These are phyloP conservation scores for Chernovozyma aurita DNA, from an alignment of 1,139 yeast species.

Conservation along the genomic window DNA sequence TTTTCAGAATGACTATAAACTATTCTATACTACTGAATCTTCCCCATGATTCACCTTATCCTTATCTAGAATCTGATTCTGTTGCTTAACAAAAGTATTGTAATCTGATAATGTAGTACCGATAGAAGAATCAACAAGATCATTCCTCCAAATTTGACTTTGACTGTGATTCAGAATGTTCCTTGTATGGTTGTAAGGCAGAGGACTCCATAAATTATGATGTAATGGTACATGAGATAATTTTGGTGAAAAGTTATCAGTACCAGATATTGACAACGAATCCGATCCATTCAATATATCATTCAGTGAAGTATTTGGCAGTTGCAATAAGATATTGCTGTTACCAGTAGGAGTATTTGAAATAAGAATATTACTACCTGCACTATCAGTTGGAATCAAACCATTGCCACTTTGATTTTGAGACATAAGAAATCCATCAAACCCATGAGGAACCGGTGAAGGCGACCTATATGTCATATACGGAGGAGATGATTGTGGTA, in stretches of 20 bases:
- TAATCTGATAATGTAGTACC: slow-evolving; percentile 8
- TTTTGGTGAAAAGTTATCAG: slow-evolving; percentile 5
- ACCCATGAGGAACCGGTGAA: slow-evolving; percentile 2
- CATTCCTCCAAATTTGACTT: slow-evolving; percentile 30
- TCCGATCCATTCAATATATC: slow-evolving; percentile 5
- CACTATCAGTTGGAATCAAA: background rate
- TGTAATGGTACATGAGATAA: slow-evolving; percentile 3
- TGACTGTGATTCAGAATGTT: slow-evolving; percentile 20
- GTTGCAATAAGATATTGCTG: background rate
- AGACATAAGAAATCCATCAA: slow-evolving; percentile 5
- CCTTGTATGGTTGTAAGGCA: slow-evolving; percentile 17
- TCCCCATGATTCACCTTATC: background rate
- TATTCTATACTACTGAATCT: background rate
- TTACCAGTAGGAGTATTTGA: background rate
- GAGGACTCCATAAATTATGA: slow-evolving; percentile 7
- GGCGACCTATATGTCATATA: slow-evolving; percentile 2
- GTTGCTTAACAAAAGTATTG: background rate
- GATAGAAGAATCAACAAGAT: slow-evolving; percentile 7
- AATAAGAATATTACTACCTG: background rate
- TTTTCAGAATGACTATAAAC: too few species aligned
- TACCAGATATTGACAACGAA: slow-evolving; percentile 1
- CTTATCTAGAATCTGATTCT: background rate
- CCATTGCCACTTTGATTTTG: slow-evolving; percentile 1
- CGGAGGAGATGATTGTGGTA: slow-evolving; percentile 4
- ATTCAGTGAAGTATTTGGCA: slow-evolving; percentile 3